Evolutionary conservation across 306 rosid species (phyloP).

Genomic region (Crataegus laevigata): DNA sequence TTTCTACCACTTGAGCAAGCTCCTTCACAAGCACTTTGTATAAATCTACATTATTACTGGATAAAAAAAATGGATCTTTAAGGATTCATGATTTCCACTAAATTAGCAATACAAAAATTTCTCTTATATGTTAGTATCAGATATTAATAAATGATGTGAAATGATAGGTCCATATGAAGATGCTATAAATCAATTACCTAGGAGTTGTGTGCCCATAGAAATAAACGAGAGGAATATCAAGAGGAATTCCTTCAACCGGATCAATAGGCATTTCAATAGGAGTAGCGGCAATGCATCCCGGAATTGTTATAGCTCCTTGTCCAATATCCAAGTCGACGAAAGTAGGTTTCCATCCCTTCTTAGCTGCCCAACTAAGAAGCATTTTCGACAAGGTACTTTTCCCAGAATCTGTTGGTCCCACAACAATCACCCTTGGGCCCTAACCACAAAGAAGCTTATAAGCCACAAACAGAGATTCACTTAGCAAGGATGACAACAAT

Average conservation of each 20-base stretch:
- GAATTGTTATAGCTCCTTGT: slow-evolving; percentile 88
- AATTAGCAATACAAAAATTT: neutral
- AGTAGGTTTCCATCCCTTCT: slow-evolving; percentile 92
- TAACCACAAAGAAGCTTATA: slow-evolving; percentile 20
- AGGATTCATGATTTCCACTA: neutral
- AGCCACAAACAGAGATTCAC: slow-evolving; percentile 6
- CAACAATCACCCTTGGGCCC: slow-evolving; percentile 99
- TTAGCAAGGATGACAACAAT: neutral
- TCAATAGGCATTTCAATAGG: slow-evolving; percentile 96
- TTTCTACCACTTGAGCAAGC: slow-evolving; percentile 77
- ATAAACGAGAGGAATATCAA: slow-evolving; percentile 90
- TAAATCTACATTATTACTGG: slow-evolving; percentile 77
- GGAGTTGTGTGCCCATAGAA: slow-evolving; percentile 83
- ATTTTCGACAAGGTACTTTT: slow-evolving; percentile 83
- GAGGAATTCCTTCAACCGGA: slow-evolving; percentile 92
- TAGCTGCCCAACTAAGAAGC: slow-evolving; percentile 99
- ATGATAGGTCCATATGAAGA: neutral
- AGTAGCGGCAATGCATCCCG: slow-evolving; percentile 92
- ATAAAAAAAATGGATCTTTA: neutral
- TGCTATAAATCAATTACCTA: slow-evolving; percentile 31
- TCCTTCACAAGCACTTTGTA: slow-evolving; percentile 87
- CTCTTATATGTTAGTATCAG: neutral
- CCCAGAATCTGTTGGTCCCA: slow-evolving; percentile 91
- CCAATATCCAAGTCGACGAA: slow-evolving; percentile 94
- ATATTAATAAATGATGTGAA: neutral